Evolutionary conservation across 768 basidiomycete genomes (phyloP).

Genomic region (Boletus vinaceobasis): DNA sequence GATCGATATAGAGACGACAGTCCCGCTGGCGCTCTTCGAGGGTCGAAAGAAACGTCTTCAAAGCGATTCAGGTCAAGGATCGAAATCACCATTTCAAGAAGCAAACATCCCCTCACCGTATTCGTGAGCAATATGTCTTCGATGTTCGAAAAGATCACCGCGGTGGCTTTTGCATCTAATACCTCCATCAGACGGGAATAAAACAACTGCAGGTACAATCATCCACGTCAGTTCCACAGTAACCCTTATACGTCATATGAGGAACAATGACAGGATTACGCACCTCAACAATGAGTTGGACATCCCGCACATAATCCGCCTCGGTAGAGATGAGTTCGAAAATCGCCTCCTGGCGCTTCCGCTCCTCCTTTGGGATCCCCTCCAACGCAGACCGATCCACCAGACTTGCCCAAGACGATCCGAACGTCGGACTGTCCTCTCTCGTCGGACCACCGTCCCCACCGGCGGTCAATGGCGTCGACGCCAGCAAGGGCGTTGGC

Average conservation of each 20-base stretch:
- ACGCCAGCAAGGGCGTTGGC: slow-evolving; percentile 19
- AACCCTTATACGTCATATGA: neutral
- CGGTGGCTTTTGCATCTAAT: slow-evolving; percentile 72
- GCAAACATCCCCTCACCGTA: slow-evolving; percentile 50
- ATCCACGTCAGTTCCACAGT: neutral
- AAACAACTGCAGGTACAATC: slow-evolving; percentile 55
- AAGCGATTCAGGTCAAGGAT: neutral
- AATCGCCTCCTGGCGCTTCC: slow-evolving; percentile 90
- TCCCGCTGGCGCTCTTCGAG: slow-evolving; percentile 90
- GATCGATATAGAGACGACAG: slow-evolving; percentile 87
- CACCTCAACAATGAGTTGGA: slow-evolving; percentile 91
- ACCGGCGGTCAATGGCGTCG: neutral
- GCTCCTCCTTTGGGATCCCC: slow-evolving; percentile 72
- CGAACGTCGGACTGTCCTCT: slow-evolving; percentile 57
- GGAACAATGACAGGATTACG: slow-evolving; percentile 13
- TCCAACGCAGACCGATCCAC: slow-evolving; percentile 82
- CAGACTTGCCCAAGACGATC: slow-evolving; percentile 87
- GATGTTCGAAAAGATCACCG: slow-evolving; percentile 86
- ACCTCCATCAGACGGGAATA: slow-evolving; percentile 74
- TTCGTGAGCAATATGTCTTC: slow-evolving; percentile 90
- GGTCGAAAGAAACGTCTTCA: slow-evolving; percentile 75
- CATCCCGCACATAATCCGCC: slow-evolving; percentile 81
- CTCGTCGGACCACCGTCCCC: slow-evolving; percentile 29
- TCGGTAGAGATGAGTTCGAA: slow-evolving; percentile 96
- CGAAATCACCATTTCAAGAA: neutral